These are phyloP conservation scores for Cytospora chrysosperma DNA, from an alignment of 2,329 filamentous ascomycete genomes.

Conservation along the genomic window DNA sequence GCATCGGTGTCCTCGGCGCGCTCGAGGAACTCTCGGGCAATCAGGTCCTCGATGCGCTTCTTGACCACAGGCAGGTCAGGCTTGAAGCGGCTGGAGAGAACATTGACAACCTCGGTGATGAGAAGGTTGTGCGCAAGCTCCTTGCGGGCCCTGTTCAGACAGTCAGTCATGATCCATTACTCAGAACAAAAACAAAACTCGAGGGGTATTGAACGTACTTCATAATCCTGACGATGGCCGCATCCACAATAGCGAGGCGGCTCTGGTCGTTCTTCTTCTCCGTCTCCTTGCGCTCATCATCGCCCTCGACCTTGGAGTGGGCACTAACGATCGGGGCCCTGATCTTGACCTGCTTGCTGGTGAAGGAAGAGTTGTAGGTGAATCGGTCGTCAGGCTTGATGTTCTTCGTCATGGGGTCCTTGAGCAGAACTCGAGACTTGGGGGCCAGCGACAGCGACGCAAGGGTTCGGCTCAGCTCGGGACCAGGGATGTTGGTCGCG, in stretches of 20 bases:
- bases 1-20: conserved; percentile 65
- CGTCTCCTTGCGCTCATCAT: conserved; percentile 66
- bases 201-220: conserved; percentile 60
- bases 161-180: conserved; percentile 32
- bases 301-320: conserved; percentile 80
- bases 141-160: conserved; percentile 63
- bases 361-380: conserved; percentile 77
- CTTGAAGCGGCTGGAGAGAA: conserved; percentile 68
- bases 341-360: conserved; percentile 80
- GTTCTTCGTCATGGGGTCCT: conserved; percentile 76
- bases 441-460: conserved; percentile 80
- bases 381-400: conserved; percentile 78
- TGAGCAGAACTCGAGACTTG: conserved; percentile 78
- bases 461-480: conserved; percentile 74
- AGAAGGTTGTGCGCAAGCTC: conserved; percentile 68
- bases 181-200: background rate
- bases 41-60: conserved; percentile 75
- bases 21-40: conserved; percentile 75
- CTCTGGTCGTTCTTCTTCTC: conserved; percentile 75
- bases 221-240: conserved; percentile 79
- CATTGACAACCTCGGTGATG: conserved; percentile 68
- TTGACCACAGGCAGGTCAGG: conserved; percentile 78
- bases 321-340: conserved; percentile 83
- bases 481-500: conserved; percentile 72
- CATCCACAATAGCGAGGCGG: conserved; percentile 69